These are phyloP conservation scores for Cystobasidium pallidum DNA, from an alignment of 1,284 basidiomycete species.

Conservation along the genomic window DNA sequence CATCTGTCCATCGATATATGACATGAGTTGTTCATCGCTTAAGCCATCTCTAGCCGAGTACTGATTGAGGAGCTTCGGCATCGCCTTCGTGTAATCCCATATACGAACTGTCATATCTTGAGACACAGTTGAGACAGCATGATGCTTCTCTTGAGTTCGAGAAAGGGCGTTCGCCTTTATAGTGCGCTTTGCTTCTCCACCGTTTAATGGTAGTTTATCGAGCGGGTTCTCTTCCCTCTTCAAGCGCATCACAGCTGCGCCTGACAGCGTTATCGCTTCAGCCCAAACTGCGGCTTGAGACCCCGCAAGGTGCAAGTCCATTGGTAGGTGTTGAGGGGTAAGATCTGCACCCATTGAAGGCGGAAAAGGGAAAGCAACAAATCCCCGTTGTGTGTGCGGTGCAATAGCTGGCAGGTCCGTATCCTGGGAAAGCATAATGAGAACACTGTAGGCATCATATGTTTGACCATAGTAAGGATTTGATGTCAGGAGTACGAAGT, in stretches of 20 bases:
- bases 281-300: conserved; percentile 53
- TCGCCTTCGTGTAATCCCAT: conserved; percentile 59
- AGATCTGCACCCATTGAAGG: conserved; percentile 51
- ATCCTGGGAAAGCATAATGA: conserved; percentile 56
- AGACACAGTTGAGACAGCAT: conserved; percentile 70
- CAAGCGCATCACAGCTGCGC: conserved; percentile 27
- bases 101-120: conserved; percentile 69
- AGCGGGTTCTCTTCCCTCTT: not conserved
- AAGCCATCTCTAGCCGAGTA: conserved; percentile 37
- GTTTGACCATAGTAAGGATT: conserved; percentile 72
- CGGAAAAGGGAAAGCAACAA: conserved; percentile 60
- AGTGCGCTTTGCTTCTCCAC: conserved; percentile 10
- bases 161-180: not conserved
- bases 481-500: conserved; percentile 75
- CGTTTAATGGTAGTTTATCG: conserved; percentile 21
- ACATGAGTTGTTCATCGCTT: conserved; percentile 31
- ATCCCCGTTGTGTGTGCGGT: conserved; percentile 52
- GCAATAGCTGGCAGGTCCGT: conserved; percentile 26
- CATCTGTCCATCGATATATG: conserved; percentile 38
- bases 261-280: conserved; percentile 36
- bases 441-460: conserved; percentile 72
- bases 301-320: conserved; percentile 54
- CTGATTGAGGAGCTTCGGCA: conserved; percentile 30
- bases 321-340: conserved; percentile 49
- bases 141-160: conserved; percentile 55